Conservation (phyloP, 2,329 filamentous ascomycete genomes). For the Colletotrichum simmondsii region DNA sequence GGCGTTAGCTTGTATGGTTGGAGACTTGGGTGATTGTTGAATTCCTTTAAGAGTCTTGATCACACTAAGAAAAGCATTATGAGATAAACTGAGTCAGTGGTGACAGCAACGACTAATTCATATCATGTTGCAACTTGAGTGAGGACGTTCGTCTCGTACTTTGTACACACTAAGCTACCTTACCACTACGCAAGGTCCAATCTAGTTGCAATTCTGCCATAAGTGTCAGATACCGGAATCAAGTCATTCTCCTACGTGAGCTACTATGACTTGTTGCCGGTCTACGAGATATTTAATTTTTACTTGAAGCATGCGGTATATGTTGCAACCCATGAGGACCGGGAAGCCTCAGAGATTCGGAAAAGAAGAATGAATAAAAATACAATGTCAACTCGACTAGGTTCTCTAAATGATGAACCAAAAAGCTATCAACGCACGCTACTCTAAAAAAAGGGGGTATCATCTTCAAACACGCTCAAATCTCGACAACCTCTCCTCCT, state of each 20-base stretch:
- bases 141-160: not conserved
- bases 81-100: not conserved
- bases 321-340: not conserved
- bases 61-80: not conserved
- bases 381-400: not conserved
- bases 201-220: not conserved
- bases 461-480: slow-evolving; percentile 5
- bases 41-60: too few species aligned
- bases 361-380: not conserved
- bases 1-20: not conserved
- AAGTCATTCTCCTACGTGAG: not conserved
- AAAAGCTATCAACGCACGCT: not conserved
- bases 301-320: not conserved
- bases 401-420: not conserved
- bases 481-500: slow-evolving; percentile 18
- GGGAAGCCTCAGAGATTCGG: not conserved
- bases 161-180: not conserved
- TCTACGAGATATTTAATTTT: not conserved
- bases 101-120: not conserved
- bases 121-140: not conserved
- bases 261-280: not conserved
- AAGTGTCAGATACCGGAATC: not conserved
- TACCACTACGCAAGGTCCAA: not conserved
- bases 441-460: not conserved
- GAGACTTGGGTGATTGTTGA: not conserved